Evolutionary conservation across 1,284 basidiomycete genomes (phyloP).

Genomic region (Exobasidium rhododendri): DNA sequence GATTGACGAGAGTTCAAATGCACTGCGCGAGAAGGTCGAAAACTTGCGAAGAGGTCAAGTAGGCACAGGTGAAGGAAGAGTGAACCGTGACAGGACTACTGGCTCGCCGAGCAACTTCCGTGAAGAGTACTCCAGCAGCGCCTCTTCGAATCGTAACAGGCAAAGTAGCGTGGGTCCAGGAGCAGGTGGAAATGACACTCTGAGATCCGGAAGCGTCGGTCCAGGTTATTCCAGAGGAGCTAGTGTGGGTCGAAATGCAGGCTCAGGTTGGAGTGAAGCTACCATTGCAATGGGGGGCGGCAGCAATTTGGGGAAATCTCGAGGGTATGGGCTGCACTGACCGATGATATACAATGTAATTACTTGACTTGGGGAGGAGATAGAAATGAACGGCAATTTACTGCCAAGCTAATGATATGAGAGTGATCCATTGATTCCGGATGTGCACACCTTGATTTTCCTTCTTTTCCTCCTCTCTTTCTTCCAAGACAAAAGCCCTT

Average conservation of each 20-base stretch:
- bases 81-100: not conserved
- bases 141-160: not conserved
- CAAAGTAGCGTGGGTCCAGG: constrained; percentile 7
- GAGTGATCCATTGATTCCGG: constrained; percentile 34
- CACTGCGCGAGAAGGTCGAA: constrained; percentile 50
- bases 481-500: constrained; percentile 17
- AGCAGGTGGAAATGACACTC: not conserved
- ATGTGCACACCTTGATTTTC: constrained; percentile 23
- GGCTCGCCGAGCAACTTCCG: not conserved
- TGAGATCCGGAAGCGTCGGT: not conserved
- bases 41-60: constrained; percentile 49
- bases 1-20: constrained; percentile 62
- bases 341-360: not conserved
- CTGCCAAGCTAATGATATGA: constrained; percentile 26
- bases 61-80: constrained; percentile 9
- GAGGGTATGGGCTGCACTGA: constrained; percentile 7
- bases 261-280: constrained; percentile 12
- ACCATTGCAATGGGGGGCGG: constrained; percentile 5
- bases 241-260: constrained; percentile 5
- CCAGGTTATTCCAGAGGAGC: constrained; percentile 1
- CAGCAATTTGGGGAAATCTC: constrained; percentile 4
- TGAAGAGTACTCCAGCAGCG: not conserved
- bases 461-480: constrained; percentile 16
- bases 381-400: not conserved
- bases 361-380: not conserved